Percentiles rank a stretch among this genome's conserved stretches.
Evolutionary conservation across 1,284 basidiomycete genomes (phyloP).

Genomic region (Sporisorium reilianum): DNA sequence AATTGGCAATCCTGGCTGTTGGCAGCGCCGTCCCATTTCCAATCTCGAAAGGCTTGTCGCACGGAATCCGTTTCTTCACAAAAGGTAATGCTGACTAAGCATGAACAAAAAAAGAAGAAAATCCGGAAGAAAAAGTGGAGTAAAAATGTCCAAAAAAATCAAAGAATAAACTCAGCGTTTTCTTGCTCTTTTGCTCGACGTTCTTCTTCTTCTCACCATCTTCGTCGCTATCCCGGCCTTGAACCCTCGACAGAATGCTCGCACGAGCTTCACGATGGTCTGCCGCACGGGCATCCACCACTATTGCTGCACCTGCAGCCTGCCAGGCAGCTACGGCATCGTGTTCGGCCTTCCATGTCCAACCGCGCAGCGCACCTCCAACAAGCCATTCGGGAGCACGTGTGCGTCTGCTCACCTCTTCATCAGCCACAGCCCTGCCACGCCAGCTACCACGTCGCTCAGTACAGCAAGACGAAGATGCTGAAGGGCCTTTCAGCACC

Average conservation of each 20-base stretch:
- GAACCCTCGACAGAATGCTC: constrained; percentile 15
- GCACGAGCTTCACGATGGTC: constrained; percentile 32
- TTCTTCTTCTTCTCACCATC: constrained; percentile 9
- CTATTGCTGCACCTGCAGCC: constrained; percentile 9
- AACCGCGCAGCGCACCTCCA: background rate
- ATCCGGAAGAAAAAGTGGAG: constrained; percentile 33
- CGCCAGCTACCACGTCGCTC: constrained; percentile 23
- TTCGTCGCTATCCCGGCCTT: background rate
- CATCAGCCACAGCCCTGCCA: constrained; percentile 14
- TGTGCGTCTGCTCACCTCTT: constrained; percentile 22
- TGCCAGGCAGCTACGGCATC: constrained; percentile 17
- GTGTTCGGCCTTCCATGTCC: background rate
- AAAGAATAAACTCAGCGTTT: too few species aligned
- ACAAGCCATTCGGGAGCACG: background rate
- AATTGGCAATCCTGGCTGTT: constrained; percentile 3
- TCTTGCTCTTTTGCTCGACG: background rate
- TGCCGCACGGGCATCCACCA: constrained; percentile 9
- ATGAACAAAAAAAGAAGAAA: too few species aligned
- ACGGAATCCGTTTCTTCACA: constrained; percentile 17
- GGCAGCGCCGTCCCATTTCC: constrained; percentile 4
- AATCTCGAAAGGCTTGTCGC: constrained; percentile 12
- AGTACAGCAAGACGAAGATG: constrained; percentile 2
- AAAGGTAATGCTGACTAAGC: constrained; percentile 27
- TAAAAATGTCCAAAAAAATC: too few species aligned
- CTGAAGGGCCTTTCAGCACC: background rate